Evolutionary conservation across 139 green algal genomes (phyloP).

Genomic region (Volvox reticuliferus): DNA sequence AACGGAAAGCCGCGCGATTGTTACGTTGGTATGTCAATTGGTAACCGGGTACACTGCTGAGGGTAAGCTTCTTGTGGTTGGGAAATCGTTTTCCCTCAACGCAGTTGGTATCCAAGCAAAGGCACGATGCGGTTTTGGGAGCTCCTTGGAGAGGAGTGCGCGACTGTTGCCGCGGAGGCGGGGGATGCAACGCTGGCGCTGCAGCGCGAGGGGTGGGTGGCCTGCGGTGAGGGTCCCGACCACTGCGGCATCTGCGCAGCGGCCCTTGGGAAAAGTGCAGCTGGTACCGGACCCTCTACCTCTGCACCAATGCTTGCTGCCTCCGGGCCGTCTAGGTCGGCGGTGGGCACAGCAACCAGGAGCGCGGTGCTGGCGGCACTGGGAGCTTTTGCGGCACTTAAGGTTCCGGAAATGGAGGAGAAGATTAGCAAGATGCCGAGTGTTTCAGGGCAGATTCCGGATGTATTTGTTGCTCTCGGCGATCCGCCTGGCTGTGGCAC

Average conservation of each 20-base stretch:
- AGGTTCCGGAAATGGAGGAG: not conserved
- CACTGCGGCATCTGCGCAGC: slow-evolving; percentile 3
- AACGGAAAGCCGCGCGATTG: no score
- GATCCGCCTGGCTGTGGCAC: not conserved
- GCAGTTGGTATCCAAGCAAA: slow-evolving; percentile 25
- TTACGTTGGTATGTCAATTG: no score
- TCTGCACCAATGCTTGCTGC: not conserved
- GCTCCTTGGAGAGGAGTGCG: not conserved
- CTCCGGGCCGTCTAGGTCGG: not conserved
- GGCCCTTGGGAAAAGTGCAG: not conserved
- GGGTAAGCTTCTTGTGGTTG: no score
- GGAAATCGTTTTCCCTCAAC: not conserved
- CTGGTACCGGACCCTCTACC: not conserved
- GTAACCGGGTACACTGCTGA: no score
- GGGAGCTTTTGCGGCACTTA: not conserved
- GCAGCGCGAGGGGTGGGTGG: not conserved
- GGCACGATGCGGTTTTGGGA: slow-evolving; percentile 25
- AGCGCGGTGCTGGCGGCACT: slow-evolving; percentile 3
- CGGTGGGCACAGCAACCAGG: not conserved
- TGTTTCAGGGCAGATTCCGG: not conserved
- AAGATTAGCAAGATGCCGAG: slow-evolving; percentile 39
- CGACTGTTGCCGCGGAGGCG: not conserved
- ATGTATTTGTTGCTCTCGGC: not conserved
- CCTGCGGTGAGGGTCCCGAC: not conserved
- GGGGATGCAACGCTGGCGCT: not conserved